Percentiles rank a stretch among this genome's conserved stretches.
Conservation (phyloP, 441 rosid genomes). For the Populus tomentosa region DNA sequence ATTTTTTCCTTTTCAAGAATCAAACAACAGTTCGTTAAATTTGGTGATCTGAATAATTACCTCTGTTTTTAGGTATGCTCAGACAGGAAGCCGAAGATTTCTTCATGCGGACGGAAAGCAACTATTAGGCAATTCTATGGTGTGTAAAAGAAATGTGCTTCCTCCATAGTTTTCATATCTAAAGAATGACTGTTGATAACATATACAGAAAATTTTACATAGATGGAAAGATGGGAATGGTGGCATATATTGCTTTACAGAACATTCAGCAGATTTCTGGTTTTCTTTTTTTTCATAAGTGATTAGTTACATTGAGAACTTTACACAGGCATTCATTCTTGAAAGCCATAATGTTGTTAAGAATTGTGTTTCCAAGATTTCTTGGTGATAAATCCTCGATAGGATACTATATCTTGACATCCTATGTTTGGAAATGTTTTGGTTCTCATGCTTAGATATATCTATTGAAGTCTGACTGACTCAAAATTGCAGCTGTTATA, state of each 20-base stretch:
- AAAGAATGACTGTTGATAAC: neutral
- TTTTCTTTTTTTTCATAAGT: neutral
- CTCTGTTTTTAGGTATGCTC: conserved; percentile 34
- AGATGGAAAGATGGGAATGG: neutral
- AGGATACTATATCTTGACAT: neutral
- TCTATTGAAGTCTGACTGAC: neutral
- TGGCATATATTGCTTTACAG: neutral
- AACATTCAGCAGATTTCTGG: neutral
- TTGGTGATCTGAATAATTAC: neutral
- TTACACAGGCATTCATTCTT: neutral
- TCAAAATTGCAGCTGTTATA: conserved; percentile 52
- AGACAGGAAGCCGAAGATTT: conserved; percentile 36
- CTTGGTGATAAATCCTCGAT: neutral
- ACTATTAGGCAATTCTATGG: conserved; percentile 77
- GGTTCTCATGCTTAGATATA: neutral
- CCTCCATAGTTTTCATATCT: neutral
- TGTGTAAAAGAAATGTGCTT: conserved; percentile 17
- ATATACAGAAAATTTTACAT: neutral
- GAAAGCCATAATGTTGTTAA: neutral
- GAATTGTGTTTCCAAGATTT: neutral
- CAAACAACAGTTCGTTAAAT: neutral
- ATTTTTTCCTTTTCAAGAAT: neutral
- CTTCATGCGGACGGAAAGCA: conserved; percentile 59
- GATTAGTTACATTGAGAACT: neutral
- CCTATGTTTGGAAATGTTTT: neutral